A percentile compares a stretch with the other conserved stretches of the same genome.
Evolutionary conservation across 805 yeast species (phyloP).

Genomic region (Candida coleopterorum): DNA sequence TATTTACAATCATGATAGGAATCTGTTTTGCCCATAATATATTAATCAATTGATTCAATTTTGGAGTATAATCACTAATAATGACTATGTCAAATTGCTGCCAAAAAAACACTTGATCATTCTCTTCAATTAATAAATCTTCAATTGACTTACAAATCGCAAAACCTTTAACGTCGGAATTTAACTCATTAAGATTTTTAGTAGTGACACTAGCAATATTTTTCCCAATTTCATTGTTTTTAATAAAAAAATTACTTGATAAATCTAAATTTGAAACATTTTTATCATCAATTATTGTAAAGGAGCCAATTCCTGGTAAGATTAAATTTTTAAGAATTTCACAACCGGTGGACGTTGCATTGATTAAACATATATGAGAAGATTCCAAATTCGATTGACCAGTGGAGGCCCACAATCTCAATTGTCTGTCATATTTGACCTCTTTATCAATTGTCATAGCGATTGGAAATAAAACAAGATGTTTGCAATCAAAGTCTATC

Average conservation of each 20-base stretch:
- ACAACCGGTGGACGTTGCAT: constrained; percentile 52
- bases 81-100: constrained; percentile 46
- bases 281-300: constrained; percentile 52
- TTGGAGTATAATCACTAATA: constrained; percentile 26
- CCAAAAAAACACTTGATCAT: constrained; percentile 36
- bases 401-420: constrained; percentile 75
- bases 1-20: constrained; percentile 50
- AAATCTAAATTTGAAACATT: constrained; percentile 41
- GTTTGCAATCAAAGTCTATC: too few relatives aligned
- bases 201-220: constrained; percentile 37
- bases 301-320: constrained; percentile 64
- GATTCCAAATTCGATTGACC: constrained; percentile 65
- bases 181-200: constrained; percentile 48
- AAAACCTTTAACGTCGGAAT: constrained; percentile 49
- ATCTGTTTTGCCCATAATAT: constrained; percentile 40
- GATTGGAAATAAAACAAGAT: too few relatives aligned
- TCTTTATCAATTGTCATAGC: constrained; percentile 30
- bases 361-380: constrained; percentile 58
- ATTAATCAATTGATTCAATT: constrained; percentile 24
- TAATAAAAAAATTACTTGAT: constrained; percentile 59
- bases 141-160: constrained; percentile 13
- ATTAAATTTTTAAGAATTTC: constrained; percentile 77
- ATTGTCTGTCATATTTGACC: constrained; percentile 76
- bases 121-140: constrained; percentile 10
- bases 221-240: constrained; percentile 38